These are phyloP conservation scores for Trametes punicea DNA, from an alignment of 768 basidiomycete species.

Conservation along the genomic window DNA sequence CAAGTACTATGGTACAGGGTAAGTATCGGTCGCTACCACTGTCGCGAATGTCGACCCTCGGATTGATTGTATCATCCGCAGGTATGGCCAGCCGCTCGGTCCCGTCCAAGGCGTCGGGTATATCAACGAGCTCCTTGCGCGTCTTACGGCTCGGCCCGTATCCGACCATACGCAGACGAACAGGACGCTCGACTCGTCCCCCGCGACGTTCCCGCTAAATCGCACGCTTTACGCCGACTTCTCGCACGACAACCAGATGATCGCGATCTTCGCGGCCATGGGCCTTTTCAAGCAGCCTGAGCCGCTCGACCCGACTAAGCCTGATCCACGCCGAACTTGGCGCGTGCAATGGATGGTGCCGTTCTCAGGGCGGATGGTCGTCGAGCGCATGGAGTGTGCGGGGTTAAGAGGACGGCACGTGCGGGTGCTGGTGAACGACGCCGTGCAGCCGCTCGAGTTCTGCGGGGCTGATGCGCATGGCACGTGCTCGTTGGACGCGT, in stretches of 20 bases:
- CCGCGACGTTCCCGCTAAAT: conserved; percentile 68
- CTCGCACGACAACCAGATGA: conserved; percentile 83
- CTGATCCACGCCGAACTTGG: conserved; percentile 41
- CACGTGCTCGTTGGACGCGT: conserved; percentile 60
- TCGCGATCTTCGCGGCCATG: conserved; percentile 66
- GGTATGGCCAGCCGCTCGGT: conserved; percentile 67
- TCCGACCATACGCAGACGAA: conserved; percentile 74
- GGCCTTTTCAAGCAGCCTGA: conserved; percentile 37
- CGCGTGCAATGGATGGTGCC: conserved; percentile 59
- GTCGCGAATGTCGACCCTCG: conserved; percentile 14
- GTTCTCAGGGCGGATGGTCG: conserved; percentile 71
- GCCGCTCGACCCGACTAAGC: conserved; percentile 26
- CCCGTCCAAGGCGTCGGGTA: conserved; percentile 84
- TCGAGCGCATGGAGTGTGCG: conserved; percentile 61
- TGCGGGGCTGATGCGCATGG: conserved; percentile 52
- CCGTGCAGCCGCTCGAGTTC: conserved; percentile 57
- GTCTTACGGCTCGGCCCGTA: conserved; percentile 62
- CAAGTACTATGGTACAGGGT: conserved; percentile 80
- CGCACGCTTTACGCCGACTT: conserved; percentile 74
- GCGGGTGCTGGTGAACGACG: conserved; percentile 78
- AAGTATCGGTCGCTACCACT: conserved; percentile 19
- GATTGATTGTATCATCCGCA: conserved; percentile 34
- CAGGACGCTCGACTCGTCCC: conserved; percentile 58
- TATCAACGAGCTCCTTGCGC: conserved; percentile 80
- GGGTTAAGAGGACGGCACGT: conserved; percentile 40